Percentiles rank a stretch among this genome's conserved stretches.
Evolutionary conservation across 257 asterid genomes (phyloP).

Genomic region (Nicotiana noctiflora): DNA sequence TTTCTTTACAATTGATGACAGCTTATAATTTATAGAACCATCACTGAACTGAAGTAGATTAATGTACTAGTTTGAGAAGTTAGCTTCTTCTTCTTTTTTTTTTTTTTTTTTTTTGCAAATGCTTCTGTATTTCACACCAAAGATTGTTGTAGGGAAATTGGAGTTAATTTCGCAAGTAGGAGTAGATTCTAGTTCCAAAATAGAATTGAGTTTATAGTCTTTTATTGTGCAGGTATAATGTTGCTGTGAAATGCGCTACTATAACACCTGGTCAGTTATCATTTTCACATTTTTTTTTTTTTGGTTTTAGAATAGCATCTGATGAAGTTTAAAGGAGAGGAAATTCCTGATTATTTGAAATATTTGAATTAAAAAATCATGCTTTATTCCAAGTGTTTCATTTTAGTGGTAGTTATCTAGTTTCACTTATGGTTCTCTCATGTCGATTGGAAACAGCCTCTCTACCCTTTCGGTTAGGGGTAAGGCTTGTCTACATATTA

Average conservation of each 20-base stretch:
- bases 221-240: conserved; percentile 61
- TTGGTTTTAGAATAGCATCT: background rate
- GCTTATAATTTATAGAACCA: background rate
- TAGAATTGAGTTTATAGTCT: background rate
- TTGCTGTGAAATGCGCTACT: conserved; percentile 93
- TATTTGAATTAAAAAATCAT: background rate
- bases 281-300: background rate
- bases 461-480: no score
- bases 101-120: background rate
- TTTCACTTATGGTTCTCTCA: background rate
- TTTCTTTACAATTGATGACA: background rate
- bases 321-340: background rate
- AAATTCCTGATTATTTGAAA: background rate
- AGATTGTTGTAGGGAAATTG: background rate
- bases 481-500: no score
- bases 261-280: conserved; percentile 75
- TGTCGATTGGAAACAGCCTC: no score
- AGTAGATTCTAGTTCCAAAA: background rate
- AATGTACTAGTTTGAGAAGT: background rate
- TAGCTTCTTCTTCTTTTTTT: background rate
- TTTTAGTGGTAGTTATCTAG: background rate
- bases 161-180: background rate
- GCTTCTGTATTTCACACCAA: background rate
- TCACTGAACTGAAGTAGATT: background rate
- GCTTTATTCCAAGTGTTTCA: background rate